Evolutionary conservation across 2,329 filamentous ascomycete genomes (phyloP), one percentile per base, ranked within the genome.

Genomic region (Canariomyces notabilis): DNA sequence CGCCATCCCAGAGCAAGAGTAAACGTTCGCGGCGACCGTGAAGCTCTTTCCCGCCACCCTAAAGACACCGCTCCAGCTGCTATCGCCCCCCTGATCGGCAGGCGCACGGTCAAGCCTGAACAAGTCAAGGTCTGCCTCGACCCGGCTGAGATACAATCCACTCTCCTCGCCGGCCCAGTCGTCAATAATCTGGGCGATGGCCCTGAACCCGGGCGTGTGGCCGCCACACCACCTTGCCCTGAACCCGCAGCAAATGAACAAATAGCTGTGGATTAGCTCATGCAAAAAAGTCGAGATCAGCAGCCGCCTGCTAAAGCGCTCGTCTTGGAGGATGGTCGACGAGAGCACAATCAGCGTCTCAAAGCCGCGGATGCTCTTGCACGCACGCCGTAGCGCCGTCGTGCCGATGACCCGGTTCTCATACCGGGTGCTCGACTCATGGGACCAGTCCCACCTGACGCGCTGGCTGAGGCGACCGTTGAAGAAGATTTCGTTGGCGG

Each of bases 201-300:
- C 67, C 21, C 69, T 67, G 55, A 84, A 84, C 2, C 78, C 80
- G 2, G 67, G 60, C 2, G 80, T 83, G 53, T 84, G 80, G 0
- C 80, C 80, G 9, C 79, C 79, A 34, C 71, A 67, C 19, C 69
- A 64, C 29, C 73, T 66, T 0, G 79, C 79, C 35, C 72, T 69
- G 59, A 80, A 76, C 4, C 80, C 80, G 54, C 79, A 82, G 42
- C 67, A 69, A 46, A 84, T 74, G 53, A 84, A 84, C 14, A 84
- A 66, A 57, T 82, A 84, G 62, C 79, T 80, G 63, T 84, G 80
- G 38, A 84, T 80, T 55, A 83, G 73, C 63, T 85, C 81, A 58
- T 84, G 81, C 37, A 85, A 58, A 52, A 85, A 83, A 0, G 80
- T 81, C 6, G 77, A 79, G 39, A 84, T 80, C 44, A 84, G 70